Percentiles rank a stretch among this genome's conserved stretches.
These are phyloP conservation scores for Lodderomyces parapsilosis DNA, from an alignment of 1,139 yeast species.

Conservation along the genomic window DNA sequence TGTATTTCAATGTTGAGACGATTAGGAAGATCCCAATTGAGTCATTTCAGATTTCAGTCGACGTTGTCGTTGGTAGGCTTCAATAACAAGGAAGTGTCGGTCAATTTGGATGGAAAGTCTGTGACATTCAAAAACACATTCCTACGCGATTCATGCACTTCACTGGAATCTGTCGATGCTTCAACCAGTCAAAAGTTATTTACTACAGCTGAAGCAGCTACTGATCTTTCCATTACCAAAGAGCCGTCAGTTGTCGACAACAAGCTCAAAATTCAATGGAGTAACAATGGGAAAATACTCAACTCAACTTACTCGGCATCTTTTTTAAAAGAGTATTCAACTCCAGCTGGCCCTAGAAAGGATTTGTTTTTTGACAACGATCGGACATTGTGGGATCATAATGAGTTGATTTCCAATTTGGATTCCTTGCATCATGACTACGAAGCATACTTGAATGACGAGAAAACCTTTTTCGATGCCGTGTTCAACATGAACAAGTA, in stretches of 20 bases:
- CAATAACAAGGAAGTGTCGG: slow-evolving; percentile 12
- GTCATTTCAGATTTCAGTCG: slow-evolving; percentile 8
- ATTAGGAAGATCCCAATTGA: neutral
- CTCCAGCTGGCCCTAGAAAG: slow-evolving; percentile 27
- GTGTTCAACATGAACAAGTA: slow-evolving; percentile 51
- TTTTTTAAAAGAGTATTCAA: slow-evolving; percentile 48
- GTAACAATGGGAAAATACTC: slow-evolving; percentile 37
- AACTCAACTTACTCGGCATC: slow-evolving; percentile 42
- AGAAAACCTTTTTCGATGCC: slow-evolving; percentile 33
- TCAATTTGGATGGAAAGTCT: slow-evolving; percentile 18
- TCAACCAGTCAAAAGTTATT: slow-evolving; percentile 63
- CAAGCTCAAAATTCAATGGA: slow-evolving; percentile 53
- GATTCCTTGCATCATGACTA: slow-evolving; percentile 31
- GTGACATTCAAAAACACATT: slow-evolving; percentile 55
- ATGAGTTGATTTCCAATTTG: slow-evolving; percentile 17
- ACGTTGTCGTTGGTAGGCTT: slow-evolving; percentile 8
- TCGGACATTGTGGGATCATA: slow-evolving; percentile 42
- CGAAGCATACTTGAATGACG: slow-evolving; percentile 42
- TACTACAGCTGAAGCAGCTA: slow-evolving; percentile 54
- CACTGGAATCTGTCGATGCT: slow-evolving; percentile 52
- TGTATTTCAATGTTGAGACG: neutral
- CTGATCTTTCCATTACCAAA: slow-evolving; percentile 21
- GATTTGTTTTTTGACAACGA: slow-evolving; percentile 37
- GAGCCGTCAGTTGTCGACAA: slow-evolving; percentile 31
- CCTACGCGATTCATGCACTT: slow-evolving; percentile 62